phyloP scores from a whole-genome alignment of 2,329 filamentous ascomycete species.

The Pseudogymnoascus sp. region DNA sequence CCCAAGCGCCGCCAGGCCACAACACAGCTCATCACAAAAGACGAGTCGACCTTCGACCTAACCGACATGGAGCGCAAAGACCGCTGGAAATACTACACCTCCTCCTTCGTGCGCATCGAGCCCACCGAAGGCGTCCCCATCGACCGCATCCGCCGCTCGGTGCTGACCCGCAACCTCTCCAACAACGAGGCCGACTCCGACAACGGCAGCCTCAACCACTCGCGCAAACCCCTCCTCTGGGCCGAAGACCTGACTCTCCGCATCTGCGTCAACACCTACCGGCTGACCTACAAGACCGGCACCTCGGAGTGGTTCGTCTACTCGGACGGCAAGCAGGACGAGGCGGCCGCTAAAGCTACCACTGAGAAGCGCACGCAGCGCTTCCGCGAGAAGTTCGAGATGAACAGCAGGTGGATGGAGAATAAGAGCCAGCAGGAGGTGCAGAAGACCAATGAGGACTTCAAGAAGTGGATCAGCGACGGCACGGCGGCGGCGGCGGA shows the following conservation, averaged over 20 bases:
- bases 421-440: slow-evolving; percentile 40
- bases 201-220: slow-evolving; percentile 48
- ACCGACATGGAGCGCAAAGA: slow-evolving; percentile 80
- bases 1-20: slow-evolving; percentile 62
- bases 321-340: slow-evolving; percentile 32
- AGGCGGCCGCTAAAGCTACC: slow-evolving; percentile 26
- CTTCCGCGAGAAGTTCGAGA: slow-evolving; percentile 45
- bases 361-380: slow-evolving; percentile 38
- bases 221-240: slow-evolving; percentile 48
- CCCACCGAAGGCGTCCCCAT: slow-evolving; percentile 73
- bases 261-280: slow-evolving; percentile 70
- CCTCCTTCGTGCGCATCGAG: slow-evolving; percentile 80
- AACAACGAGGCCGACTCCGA: slow-evolving; percentile 59
- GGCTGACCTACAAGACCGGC: slow-evolving; percentile 66
- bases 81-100: slow-evolving; percentile 92
- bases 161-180: slow-evolving; percentile 63
- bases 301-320: slow-evolving; percentile 67
- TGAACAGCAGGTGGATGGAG: slow-evolving; percentile 42
- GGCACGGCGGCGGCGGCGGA: slow-evolving; percentile 6
- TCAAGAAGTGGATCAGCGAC: slow-evolving; percentile 39
- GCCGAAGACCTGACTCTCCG: slow-evolving; percentile 63
- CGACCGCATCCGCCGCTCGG: slow-evolving; percentile 57
- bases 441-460: slow-evolving; percentile 38
- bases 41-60: slow-evolving; percentile 73
- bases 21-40: slow-evolving; percentile 62